phyloP scores from a whole-genome alignment of 768 basidiomycete species.

The Mycena galopus region DNA sequence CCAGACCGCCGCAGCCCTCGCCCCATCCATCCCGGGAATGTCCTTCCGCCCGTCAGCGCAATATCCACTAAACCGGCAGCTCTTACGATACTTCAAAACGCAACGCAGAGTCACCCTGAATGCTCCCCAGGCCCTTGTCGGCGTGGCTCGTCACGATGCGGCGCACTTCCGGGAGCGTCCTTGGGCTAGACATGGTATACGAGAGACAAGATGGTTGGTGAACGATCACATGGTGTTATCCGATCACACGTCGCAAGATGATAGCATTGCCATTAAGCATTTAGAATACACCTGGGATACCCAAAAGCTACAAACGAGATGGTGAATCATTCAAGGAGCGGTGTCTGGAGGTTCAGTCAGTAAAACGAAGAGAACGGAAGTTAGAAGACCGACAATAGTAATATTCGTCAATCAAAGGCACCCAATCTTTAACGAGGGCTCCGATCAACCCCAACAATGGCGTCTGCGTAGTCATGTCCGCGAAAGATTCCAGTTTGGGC shows the following conservation, averaged over 20 bases:
- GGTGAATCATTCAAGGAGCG: constrained; percentile 53
- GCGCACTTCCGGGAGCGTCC: constrained; percentile 54
- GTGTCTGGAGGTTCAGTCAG: constrained; percentile 43
- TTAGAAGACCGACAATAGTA: constrained; percentile 82
- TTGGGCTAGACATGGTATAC: constrained; percentile 44
- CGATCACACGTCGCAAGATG: constrained; percentile 19
- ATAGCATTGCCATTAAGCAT: too few species aligned
- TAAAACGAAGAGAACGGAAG: neutral
- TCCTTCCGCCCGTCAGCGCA: constrained; percentile 38
- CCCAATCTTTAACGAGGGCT: constrained; percentile 84
- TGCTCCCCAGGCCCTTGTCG: constrained; percentile 53
- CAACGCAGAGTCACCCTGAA: constrained; percentile 52
- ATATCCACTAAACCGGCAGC: neutral
- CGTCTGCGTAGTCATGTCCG: constrained; percentile 63
- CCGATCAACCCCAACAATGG: constrained; percentile 80
- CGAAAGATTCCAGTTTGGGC: constrained; percentile 79
- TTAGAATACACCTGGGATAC: constrained; percentile 25
- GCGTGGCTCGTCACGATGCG: constrained; percentile 68
- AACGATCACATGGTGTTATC: constrained; percentile 24
- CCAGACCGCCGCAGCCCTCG: constrained; percentile 59
- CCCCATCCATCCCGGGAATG: constrained; percentile 52
- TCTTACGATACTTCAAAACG: constrained; percentile 48
- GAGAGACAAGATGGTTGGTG: constrained; percentile 17
- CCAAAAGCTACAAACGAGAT: constrained; percentile 28
- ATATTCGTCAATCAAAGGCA: constrained; percentile 90